phyloP scores from a whole-genome alignment of 495 filamentous ascomycete genomes.

The Aspergillus sclerotioniger region DNA sequence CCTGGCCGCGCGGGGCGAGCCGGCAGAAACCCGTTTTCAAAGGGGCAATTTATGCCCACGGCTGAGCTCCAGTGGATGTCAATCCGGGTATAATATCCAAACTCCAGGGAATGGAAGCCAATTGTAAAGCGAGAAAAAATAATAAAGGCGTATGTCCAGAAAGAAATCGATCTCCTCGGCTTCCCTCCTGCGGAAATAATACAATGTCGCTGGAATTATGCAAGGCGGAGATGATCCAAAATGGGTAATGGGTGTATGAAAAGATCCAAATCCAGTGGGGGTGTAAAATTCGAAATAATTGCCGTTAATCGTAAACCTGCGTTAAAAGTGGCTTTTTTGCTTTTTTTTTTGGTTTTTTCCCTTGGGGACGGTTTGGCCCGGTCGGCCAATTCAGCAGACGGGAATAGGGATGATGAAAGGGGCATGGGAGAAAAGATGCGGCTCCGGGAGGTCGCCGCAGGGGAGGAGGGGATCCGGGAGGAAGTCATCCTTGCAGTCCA shows the following conservation, averaged over 20 bases:
- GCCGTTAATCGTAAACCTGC: constrained; percentile 31
- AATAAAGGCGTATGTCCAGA: constrained; percentile 23
- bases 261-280: neutral
- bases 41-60: constrained; percentile 9
- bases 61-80: constrained; percentile 6
- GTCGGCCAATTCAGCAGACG: constrained; percentile 22
- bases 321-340: constrained; percentile 16
- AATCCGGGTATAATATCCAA: constrained; percentile 12
- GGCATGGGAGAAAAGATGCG: constrained; percentile 26
- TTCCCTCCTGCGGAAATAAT: constrained; percentile 19
- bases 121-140: constrained; percentile 2
- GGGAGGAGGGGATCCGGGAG: constrained; percentile 30
- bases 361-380: neutral
- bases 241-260: constrained; percentile 1
- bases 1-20: neutral
- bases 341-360: constrained; percentile 3
- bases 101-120: constrained; percentile 10
- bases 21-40: constrained; percentile 13
- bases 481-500: constrained; percentile 35
- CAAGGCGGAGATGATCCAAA: constrained; percentile 13
- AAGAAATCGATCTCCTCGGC: constrained; percentile 9
- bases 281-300: constrained; percentile 7
- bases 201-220: constrained; percentile 16
- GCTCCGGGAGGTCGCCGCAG: constrained; percentile 19
- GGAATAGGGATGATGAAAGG: constrained; percentile 25